A percentile compares a stretch with the other conserved stretches of the same genome.
Conservation (phyloP, 1,139 yeast genomes). For the Lodderomyces metapsilosis region DNA sequence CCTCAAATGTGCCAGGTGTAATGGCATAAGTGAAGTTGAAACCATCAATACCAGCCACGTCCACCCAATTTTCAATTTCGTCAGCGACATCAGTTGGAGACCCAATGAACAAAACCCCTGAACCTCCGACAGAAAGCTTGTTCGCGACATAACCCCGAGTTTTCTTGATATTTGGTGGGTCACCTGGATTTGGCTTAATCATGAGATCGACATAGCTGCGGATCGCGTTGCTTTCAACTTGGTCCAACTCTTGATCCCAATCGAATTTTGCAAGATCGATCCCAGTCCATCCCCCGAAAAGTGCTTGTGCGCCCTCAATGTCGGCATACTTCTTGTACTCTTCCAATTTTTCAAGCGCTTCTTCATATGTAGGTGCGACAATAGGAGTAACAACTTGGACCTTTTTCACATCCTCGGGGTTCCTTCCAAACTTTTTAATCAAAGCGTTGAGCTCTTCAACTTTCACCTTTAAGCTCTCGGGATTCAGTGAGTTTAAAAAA, state of each 20-base stretch:
- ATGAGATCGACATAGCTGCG: slow-evolving; percentile 26
- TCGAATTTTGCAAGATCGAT: slow-evolving; percentile 29
- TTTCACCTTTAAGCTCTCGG: slow-evolving; percentile 26
- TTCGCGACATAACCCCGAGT: slow-evolving; percentile 25
- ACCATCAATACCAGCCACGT: slow-evolving; percentile 25
- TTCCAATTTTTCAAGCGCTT: slow-evolving; percentile 28
- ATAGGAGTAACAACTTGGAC: slow-evolving; percentile 29
- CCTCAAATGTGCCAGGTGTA: slow-evolving; percentile 26
- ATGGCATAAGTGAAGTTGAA: slow-evolving; percentile 27
- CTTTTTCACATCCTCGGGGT: slow-evolving; percentile 30
- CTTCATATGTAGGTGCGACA: slow-evolving; percentile 34
- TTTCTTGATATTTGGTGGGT: slow-evolving; percentile 21
- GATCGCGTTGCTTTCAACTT: slow-evolving; percentile 27
- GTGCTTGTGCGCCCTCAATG: slow-evolving; percentile 35
- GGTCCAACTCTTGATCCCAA: slow-evolving; percentile 26
- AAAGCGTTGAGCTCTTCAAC: slow-evolving; percentile 25
- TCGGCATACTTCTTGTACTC: slow-evolving; percentile 29
- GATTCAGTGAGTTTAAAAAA: slow-evolving; percentile 34
- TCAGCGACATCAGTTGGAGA: slow-evolving; percentile 27
- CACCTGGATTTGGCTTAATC: slow-evolving; percentile 28
- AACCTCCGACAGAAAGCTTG: slow-evolving; percentile 24
- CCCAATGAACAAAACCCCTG: slow-evolving; percentile 23
- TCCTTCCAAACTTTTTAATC: slow-evolving; percentile 29
- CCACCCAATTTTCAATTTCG: slow-evolving; percentile 28
- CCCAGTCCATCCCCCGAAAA: slow-evolving; percentile 36